Conservation (phyloP, 148 eudicot genomes). For the Cornus kousa region DNA sequence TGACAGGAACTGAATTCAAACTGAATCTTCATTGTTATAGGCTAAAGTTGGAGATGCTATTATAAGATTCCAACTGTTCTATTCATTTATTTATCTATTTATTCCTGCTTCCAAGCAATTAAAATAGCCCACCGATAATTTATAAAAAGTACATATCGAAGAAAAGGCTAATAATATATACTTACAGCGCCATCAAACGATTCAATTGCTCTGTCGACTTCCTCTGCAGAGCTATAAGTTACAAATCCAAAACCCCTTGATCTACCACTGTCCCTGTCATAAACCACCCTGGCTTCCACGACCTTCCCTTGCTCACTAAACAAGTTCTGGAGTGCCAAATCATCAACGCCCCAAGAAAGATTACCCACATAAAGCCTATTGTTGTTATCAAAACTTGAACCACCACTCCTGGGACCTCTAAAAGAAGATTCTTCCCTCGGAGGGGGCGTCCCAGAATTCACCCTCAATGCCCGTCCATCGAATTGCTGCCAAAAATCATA, state of each 20-base stretch:
- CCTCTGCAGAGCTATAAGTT: conserved; percentile 62
- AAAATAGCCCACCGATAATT: not conserved
- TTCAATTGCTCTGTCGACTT: conserved; percentile 79
- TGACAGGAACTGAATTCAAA: no score
- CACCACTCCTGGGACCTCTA: conserved; percentile 43
- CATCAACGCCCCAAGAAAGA: conserved; percentile 91
- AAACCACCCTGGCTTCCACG: conserved; percentile 84
- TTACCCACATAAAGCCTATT: conserved; percentile 89
- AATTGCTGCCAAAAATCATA: conserved; percentile 57
- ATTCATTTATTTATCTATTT: not conserved
- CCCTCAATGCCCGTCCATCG: conserved; percentile 81
- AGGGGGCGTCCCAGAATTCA: conserved; percentile 94
- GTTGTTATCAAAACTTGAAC: conserved; percentile 40
- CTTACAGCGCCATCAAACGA: conserved; percentile 82
- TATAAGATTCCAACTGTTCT: no score
- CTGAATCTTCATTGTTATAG: no score
- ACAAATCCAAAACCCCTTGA: conserved; percentile 98
- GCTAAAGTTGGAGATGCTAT: no score
- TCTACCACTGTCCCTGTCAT: conserved; percentile 91
- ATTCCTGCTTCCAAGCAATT: not conserved
- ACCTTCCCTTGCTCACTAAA: conserved; percentile 84
- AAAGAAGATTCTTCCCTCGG: conserved; percentile 46
- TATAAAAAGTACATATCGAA: not conserved
- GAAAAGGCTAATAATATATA: conserved; percentile 12
- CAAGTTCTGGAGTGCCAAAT: conserved; percentile 58